Percentiles rank a stretch among this genome's conserved stretches.
phyloP scores from a whole-genome alignment of 2,329 filamentous ascomycete species.

The Paraphaeosphaeria minitans region DNA sequence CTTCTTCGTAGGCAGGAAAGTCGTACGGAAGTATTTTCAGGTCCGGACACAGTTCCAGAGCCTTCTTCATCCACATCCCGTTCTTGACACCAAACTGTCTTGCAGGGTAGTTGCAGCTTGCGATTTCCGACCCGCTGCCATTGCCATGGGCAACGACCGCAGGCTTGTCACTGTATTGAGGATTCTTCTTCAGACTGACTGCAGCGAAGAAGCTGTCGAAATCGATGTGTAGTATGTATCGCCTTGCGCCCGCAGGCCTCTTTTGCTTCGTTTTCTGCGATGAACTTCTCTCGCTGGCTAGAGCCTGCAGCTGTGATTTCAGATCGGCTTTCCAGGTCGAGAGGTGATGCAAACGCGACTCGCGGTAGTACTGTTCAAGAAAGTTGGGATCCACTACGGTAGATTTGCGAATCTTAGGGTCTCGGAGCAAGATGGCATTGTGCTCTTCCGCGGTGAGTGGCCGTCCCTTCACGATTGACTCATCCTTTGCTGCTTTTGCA shows the following conservation, averaged over 20 bases:
- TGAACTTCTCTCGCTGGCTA: conserved; percentile 71
- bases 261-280: conserved; percentile 59
- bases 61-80: conserved; percentile 99
- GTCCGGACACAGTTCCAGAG: conserved; percentile 79
- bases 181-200: conserved; percentile 79
- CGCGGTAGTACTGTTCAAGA: conserved; percentile 90
- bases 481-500: conserved; percentile 11
- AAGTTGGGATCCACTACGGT: conserved; percentile 94
- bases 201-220: conserved; percentile 99
- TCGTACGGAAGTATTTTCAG: conserved; percentile 94
- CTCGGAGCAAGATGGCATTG: conserved; percentile 81
- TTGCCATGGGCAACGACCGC: conserved; percentile 86
- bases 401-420: conserved; percentile 84
- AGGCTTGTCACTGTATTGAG: conserved; percentile 77
- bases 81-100: conserved; percentile 88
- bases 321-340: conserved; percentile 96
- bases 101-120: conserved; percentile 95
- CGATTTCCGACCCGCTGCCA: conserved; percentile 89
- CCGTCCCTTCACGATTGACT: conserved; percentile 14
- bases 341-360: conserved; percentile 91
- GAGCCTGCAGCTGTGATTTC: conserved; percentile 82
- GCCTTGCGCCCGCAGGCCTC: conserved; percentile 65
- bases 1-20: conserved; percentile 91
- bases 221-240: conserved; percentile 93
- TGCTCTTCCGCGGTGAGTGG: conserved; percentile 86